These are phyloP conservation scores for Begonia masoniana DNA, from an alignment of 306 rosid species.

Conservation along the genomic window DNA sequence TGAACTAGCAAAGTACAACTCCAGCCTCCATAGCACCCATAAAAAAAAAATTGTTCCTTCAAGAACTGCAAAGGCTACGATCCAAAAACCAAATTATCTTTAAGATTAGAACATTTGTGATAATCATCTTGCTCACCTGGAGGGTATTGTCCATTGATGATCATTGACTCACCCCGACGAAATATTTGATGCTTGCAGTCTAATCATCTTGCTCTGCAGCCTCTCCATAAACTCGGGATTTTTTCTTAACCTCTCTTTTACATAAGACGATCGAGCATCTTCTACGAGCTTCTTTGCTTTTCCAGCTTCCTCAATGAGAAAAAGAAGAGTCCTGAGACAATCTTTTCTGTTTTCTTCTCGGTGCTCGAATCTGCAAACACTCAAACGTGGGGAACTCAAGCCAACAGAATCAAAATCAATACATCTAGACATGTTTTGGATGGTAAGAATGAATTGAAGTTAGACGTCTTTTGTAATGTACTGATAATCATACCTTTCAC, in stretches of 20 bases:
- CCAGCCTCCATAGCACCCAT: too few relatives aligned
- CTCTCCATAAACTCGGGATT: constrained; percentile 82
- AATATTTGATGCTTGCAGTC: constrained; percentile 27
- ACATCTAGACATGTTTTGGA: too few relatives aligned
- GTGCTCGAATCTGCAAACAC: constrained; percentile 56
- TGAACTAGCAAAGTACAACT: too few relatives aligned
- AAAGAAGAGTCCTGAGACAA: constrained; percentile 77
- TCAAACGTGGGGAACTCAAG: too few relatives aligned
- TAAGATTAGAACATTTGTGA: too few relatives aligned
- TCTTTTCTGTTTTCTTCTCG: constrained; percentile 96
- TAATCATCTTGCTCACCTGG: too few relatives aligned
- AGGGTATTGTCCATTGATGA: not conserved
- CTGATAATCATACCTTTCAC: constrained; percentile 55
- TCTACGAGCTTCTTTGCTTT: constrained; percentile 79
- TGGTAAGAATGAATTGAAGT: too few relatives aligned
- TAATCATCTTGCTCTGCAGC: constrained; percentile 45
- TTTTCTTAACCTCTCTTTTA: constrained; percentile 59
- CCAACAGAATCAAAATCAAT: too few relatives aligned
- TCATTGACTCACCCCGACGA: constrained; percentile 25
- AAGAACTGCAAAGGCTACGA: too few relatives aligned
- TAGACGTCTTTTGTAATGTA: not conserved
- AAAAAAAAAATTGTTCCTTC: too few relatives aligned
- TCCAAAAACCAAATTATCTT: too few relatives aligned
- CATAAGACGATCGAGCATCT: constrained; percentile 58
- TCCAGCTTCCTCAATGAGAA: constrained; percentile 87